These are phyloP conservation scores for Talaromyces rugulosus DNA, from an alignment of 2,329 filamentous ascomycete species.

Conservation along the genomic window DNA sequence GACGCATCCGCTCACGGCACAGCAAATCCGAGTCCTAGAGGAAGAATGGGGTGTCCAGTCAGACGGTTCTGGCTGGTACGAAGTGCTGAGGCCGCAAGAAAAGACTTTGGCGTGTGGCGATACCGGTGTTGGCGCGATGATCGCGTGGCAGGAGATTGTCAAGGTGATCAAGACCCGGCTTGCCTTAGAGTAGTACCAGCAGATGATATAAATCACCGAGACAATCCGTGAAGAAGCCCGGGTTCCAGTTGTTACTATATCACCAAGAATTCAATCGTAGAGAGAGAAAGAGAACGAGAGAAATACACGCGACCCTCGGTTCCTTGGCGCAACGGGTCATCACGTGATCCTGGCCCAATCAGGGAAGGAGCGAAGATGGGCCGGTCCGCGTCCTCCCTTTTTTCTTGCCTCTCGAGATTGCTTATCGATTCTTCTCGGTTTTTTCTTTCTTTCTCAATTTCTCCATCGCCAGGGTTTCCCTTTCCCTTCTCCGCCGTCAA, in stretches of 20 bases:
- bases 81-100: slow-evolving; percentile 59
- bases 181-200: neutral
- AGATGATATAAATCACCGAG: neutral
- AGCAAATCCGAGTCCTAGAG: slow-evolving; percentile 65
- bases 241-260: neutral
- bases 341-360: neutral
- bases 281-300: too few relatives aligned
- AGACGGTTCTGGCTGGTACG: slow-evolving; percentile 54
- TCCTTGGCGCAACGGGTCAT: neutral
- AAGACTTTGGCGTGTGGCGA: slow-evolving; percentile 73
- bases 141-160: slow-evolving; percentile 73
- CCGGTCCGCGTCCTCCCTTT: slow-evolving; percentile 1
- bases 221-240: neutral
- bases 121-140: slow-evolving; percentile 77
- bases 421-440: slow-evolving; percentile 1
- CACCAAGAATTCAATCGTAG: neutral
- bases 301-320: too few relatives aligned
- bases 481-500: neutral
- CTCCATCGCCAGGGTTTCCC: neutral
- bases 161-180: slow-evolving; percentile 51
- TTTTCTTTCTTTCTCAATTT: neutral
- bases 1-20: slow-evolving; percentile 73
- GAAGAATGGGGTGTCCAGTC: slow-evolving; percentile 61
- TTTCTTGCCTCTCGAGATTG: neutral
- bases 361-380: neutral